Percentiles rank a stretch among this genome's conserved stretches.
These are phyloP conservation scores for Metarhizium robertsii DNA, from an alignment of 2,329 filamentous ascomycete genomes.

Conservation along the genomic window DNA sequence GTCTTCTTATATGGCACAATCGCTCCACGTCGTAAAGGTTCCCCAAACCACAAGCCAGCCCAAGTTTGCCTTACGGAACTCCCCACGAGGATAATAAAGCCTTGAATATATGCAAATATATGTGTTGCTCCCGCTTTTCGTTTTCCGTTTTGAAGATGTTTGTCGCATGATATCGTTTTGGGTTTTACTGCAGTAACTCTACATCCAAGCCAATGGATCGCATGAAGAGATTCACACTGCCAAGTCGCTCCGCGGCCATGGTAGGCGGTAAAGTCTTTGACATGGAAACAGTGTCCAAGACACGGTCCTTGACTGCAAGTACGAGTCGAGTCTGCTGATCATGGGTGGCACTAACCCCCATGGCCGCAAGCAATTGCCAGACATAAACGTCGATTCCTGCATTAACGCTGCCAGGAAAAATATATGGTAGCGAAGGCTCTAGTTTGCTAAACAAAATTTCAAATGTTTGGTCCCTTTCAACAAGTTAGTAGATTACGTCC, in stretches of 20 bases:
- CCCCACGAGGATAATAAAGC: not conserved
- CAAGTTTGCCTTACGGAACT: constrained; percentile 1
- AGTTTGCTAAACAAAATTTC: constrained; percentile 79
- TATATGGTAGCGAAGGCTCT: constrained; percentile 71
- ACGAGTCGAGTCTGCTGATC: constrained; percentile 94
- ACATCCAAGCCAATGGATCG: constrained; percentile 97
- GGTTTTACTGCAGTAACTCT: constrained; percentile 47
- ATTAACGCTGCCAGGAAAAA: constrained; percentile 89
- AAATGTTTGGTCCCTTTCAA: constrained; percentile 62
- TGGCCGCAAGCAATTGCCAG: constrained; percentile 94
- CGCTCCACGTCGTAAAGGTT: not conserved
- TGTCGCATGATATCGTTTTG: not conserved
- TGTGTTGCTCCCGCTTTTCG: not conserved
- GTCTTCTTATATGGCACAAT: not conserved
- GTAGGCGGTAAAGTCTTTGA: constrained; percentile 83
- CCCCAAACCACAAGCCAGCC: constrained; percentile 7
- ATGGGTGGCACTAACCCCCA: constrained; percentile 85
- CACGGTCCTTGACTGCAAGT: constrained; percentile 91
- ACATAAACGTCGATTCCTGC: constrained; percentile 91
- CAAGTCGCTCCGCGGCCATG: constrained; percentile 73
- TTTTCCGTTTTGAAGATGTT: constrained; percentile 3
- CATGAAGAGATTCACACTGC: constrained; percentile 98
- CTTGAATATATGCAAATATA: constrained; percentile 1
- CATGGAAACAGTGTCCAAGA: constrained; percentile 87
- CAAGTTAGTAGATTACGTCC: constrained; percentile 19